Base-by-base conservation (phyloP, 2,329 filamentous ascomycete species). In the Ilyonectria destructans region DNA sequence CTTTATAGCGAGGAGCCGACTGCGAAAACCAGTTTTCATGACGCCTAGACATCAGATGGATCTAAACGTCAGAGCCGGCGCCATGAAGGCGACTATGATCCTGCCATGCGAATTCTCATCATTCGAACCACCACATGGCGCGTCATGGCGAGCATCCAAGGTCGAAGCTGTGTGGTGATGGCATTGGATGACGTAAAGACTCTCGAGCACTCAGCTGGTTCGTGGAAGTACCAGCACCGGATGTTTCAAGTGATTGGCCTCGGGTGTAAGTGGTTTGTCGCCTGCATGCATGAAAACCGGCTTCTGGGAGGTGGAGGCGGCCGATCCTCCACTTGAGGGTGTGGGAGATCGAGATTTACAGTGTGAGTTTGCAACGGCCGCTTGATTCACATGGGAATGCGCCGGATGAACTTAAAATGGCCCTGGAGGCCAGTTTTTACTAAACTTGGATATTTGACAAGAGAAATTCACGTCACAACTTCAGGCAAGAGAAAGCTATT, bases 61-160 rank as follows among this genome's bases (percentile, higher is more conserved):
- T 64, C 68, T 74, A 62, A 74, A 72, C 75, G 75, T 77, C 75
- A 77, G 75, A 68, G 61, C 66, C 52, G 73, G 59, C 69, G 66
- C 61, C 65, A 68, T 60, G 31, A 57, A 43, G 64, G 62, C 52
- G 61, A 63, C 62, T n/a, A 72, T 68, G 71, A 73, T 67, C 58
- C 70, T 74, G 56, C 66, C 62, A 67, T 58, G 65, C 70, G 65
- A 45, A 62, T 69, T 74, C 65, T 62, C 49, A 55, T 68, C 63
- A 49, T 49, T 69, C 69, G 66, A 63, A 57, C 51, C 54, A 62
- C 65, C 72, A 72, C 65, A 72, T 68, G 66, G 73, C 74, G 72
- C 75, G 75, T 77, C 75, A 77, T 77, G 72, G 55, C 63, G 73
- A 70, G 67, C 68, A 74, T 77, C 67, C 21, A 45, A 51, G 15